Percentiles rank a stretch among this genome's conserved stretches.
These are phyloP conservation scores for Paraphaeosphaeria sporulosa DNA, from an alignment of 2,329 filamentous ascomycete species.

Conservation along the genomic window DNA sequence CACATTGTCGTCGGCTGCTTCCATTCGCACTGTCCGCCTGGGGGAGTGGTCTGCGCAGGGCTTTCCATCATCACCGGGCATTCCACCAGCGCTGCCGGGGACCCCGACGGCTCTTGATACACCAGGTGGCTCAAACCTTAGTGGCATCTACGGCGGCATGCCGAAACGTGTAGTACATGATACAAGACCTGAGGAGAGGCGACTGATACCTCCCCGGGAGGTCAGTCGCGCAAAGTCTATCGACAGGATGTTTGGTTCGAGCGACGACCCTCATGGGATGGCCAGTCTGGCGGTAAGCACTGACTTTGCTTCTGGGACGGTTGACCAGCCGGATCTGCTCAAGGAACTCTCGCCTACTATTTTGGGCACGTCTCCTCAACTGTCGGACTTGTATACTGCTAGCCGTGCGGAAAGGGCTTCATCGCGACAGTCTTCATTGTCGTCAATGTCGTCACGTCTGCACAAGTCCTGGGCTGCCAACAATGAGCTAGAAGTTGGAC, in stretches of 20 bases:
- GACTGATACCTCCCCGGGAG: conserved; percentile 54
- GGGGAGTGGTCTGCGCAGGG: conserved; percentile 42
- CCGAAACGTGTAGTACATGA: conserved; percentile 57
- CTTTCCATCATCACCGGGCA: conserved; percentile 45
- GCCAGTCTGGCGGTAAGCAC: conserved; percentile 71
- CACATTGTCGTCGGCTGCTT: conserved; percentile 51
- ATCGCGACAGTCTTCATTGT: conserved; percentile 50
- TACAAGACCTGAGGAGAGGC: conserved; percentile 50
- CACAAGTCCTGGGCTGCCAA: conserved; percentile 31
- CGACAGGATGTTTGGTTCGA: conserved; percentile 67
- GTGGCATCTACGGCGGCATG: conserved; percentile 56
- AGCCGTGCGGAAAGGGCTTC: conserved; percentile 31
- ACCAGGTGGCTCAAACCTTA: conserved; percentile 51
- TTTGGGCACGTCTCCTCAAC: conserved; percentile 53
- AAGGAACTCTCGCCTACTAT: conserved; percentile 47
- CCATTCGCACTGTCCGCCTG: conserved; percentile 56
- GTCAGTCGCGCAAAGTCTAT: conserved; percentile 66
- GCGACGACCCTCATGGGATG: conserved; percentile 68
- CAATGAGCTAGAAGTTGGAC: conserved; percentile 33
- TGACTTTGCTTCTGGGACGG: conserved; percentile 66
- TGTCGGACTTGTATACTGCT: conserved; percentile 46
- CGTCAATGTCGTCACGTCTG: conserved; percentile 47
- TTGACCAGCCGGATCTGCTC: conserved; percentile 60
- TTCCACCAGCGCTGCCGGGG: conserved; percentile 54
- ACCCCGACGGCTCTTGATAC: conserved; percentile 55